phyloP scores from a whole-genome alignment of 2,329 filamentous ascomycete species.

The Fusarium guadeloupense region DNA sequence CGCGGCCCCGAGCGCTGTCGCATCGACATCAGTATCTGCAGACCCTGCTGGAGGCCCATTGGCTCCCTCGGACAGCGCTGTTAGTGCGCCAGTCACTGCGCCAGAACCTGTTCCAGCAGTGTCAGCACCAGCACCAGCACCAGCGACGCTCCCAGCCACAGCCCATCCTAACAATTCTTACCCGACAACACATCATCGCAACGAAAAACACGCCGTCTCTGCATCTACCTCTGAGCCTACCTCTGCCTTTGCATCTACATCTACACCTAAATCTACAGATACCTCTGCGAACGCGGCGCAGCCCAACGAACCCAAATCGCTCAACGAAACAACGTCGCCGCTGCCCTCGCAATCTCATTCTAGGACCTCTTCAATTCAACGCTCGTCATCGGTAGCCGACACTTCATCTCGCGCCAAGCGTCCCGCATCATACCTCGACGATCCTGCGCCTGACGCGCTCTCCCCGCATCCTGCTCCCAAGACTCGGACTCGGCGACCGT shows the following conservation, averaged over 20 bases:
- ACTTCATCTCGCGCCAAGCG: slow-evolving; percentile 37
- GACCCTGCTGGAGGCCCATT: slow-evolving; percentile 20
- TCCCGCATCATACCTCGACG: slow-evolving; percentile 41
- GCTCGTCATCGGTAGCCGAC: slow-evolving; percentile 39
- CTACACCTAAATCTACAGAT: slow-evolving; percentile 25
- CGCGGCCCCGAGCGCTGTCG: slow-evolving; percentile 27
- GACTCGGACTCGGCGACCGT: slow-evolving; percentile 51
- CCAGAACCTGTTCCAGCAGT: slow-evolving; percentile 26
- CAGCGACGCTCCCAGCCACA: slow-evolving; percentile 27
- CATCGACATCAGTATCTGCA: slow-evolving; percentile 23
- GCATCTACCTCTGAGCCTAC: slow-evolving; percentile 28
- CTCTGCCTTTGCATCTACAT: slow-evolving; percentile 21
- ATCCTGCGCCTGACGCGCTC: slow-evolving; percentile 39
- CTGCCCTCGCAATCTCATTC: slow-evolving; percentile 45
- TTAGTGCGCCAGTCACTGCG: slow-evolving; percentile 30
- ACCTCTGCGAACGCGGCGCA: slow-evolving; percentile 17
- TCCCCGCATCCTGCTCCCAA: slow-evolving; percentile 43
- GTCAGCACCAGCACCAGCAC: slow-evolving; percentile 21
- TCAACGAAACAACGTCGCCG: slow-evolving; percentile 26
- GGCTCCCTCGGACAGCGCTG: slow-evolving; percentile 10
- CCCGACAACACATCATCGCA: slow-evolving; percentile 43
- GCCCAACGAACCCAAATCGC: slow-evolving; percentile 19
- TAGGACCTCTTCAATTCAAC: slow-evolving; percentile 48
- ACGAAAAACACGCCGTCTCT: slow-evolving; percentile 41
- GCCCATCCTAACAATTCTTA: slow-evolving; percentile 36